These are phyloP conservation scores for Melanopsichium pennsylvanicum DNA, from an alignment of 1,284 basidiomycete genomes.

Conservation along the genomic window DNA sequence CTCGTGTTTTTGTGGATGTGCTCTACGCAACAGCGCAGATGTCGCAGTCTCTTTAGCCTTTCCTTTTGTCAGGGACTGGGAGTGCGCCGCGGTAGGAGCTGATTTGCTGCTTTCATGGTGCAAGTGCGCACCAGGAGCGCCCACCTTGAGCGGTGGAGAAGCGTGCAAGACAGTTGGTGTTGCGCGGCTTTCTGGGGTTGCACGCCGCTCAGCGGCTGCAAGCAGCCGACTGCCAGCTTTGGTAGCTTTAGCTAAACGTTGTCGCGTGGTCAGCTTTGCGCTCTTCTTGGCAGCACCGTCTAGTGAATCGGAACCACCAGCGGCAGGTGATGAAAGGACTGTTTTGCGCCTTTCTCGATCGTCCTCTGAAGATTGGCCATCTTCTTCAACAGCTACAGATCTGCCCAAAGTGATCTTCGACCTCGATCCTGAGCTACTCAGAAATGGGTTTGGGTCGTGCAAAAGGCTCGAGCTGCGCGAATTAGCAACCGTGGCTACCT, in stretches of 20 bases:
- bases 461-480: background rate
- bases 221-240: slow-evolving; percentile 39
- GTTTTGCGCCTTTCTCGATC: background rate
- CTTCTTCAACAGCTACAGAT: background rate
- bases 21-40: background rate
- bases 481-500: background rate
- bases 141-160: slow-evolving; percentile 6
- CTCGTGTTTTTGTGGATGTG: background rate
- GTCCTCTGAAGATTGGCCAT: slow-evolving; percentile 2
- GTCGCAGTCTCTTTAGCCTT: background rate
- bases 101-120: background rate
- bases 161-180: background rate
- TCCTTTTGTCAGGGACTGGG: background rate
- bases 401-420: background rate
- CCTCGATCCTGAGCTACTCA: background rate
- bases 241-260: slow-evolving; percentile 43
- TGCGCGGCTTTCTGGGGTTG: slow-evolving; percentile 14
- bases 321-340: slow-evolving; percentile 6
- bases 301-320: slow-evolving; percentile 10
- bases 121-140: background rate
- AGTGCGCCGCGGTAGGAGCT: background rate
- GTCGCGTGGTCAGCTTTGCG: slow-evolving; percentile 38
- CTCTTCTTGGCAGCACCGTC: slow-evolving; percentile 12
- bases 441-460: background rate
- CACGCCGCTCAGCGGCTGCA: slow-evolving; percentile 17